These are phyloP conservation scores for Ottelia alismoides DNA, from an alignment of 106 monocot species.

Conservation along the genomic window DNA sequence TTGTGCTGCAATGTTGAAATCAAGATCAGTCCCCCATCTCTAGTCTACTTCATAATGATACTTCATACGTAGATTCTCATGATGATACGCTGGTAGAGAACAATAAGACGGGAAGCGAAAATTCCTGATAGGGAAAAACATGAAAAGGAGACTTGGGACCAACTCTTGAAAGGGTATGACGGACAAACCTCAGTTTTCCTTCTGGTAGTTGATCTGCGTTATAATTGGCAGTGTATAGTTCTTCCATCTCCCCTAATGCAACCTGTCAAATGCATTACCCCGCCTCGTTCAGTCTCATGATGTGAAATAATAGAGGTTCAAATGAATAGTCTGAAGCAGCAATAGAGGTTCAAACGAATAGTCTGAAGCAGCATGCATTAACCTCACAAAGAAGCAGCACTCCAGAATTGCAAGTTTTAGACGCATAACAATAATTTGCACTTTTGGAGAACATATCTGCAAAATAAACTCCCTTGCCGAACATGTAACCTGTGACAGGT, in stretches of 20 bases:
- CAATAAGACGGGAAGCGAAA: too few relatives aligned
- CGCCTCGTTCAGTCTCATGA: too few relatives aligned
- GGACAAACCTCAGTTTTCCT: conserved; percentile 86
- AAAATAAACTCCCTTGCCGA: conserved; percentile 97
- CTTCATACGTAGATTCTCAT: too few relatives aligned
- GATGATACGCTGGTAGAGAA: too few relatives aligned
- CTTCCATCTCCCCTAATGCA: conserved; percentile 85
- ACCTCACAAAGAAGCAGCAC: conserved; percentile 93
- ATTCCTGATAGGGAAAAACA: too few relatives aligned
- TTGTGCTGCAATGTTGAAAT: conserved; percentile 44
- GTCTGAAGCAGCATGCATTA: background rate
- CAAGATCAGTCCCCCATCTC: too few relatives aligned
- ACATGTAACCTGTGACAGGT: conserved; percentile 88
- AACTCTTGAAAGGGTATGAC: too few relatives aligned
- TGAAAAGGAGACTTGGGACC: too few relatives aligned
- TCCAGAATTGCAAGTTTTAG: conserved; percentile 27
- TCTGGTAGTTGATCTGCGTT: conserved; percentile 54
- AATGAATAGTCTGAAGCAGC: too few relatives aligned
- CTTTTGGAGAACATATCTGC: conserved; percentile 99
- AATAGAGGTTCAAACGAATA: too few relatives aligned
- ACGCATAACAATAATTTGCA: conserved; percentile 90
- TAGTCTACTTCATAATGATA: too few relatives aligned
- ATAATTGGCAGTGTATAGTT: conserved; percentile 42
- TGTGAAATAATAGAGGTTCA: too few relatives aligned
- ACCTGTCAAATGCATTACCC: conserved; percentile 29